Conservation (phyloP, 108 stramenopile species). For the Thalassiosira profunda region DNA sequence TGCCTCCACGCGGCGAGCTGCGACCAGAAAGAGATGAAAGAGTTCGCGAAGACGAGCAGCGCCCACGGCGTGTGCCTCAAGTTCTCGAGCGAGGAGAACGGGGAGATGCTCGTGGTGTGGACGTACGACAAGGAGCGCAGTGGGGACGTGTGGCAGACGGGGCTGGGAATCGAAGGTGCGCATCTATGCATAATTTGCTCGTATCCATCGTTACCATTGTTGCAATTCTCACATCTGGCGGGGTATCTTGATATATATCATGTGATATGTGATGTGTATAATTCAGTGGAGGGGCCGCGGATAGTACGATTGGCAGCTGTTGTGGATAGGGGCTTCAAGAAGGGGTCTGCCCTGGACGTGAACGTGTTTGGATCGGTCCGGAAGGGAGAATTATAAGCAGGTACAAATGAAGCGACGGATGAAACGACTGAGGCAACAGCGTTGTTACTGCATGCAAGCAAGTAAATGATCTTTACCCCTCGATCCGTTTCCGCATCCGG, state of each 20-base stretch:
- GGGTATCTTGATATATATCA: no score
- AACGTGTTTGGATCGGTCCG: slow-evolving; percentile 39
- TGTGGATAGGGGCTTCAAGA: slow-evolving; percentile 34
- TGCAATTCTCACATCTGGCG: background rate
- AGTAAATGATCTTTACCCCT: no score
- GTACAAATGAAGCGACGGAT: no score
- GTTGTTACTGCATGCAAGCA: no score
- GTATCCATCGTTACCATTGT: background rate
- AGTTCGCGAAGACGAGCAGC: slow-evolving; percentile 13
- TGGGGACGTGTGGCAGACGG: slow-evolving; percentile 27
- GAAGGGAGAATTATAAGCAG: slow-evolving; percentile 21
- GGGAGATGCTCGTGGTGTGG: slow-evolving; percentile 40
- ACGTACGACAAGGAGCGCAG: slow-evolving; percentile 39
- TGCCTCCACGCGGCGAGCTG: slow-evolving; percentile 16
- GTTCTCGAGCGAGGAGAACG: slow-evolving; percentile 50
- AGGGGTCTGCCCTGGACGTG: slow-evolving; percentile 29
- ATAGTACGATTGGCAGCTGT: slow-evolving; percentile 40
- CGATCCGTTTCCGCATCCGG: no score
- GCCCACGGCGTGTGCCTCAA: slow-evolving; percentile 20
- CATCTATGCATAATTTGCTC: background rate
- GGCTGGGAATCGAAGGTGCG: slow-evolving; percentile 42
- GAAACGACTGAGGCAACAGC: no score
- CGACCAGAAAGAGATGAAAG: slow-evolving; percentile 21
- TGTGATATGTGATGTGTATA: no score
- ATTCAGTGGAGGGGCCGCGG: slow-evolving; percentile 41